Evolutionary conservation across 2,329 filamentous ascomycete genomes (phyloP), one percentile per base, ranked within the genome.

Genomic region (Aspergillus hortae): DNA sequence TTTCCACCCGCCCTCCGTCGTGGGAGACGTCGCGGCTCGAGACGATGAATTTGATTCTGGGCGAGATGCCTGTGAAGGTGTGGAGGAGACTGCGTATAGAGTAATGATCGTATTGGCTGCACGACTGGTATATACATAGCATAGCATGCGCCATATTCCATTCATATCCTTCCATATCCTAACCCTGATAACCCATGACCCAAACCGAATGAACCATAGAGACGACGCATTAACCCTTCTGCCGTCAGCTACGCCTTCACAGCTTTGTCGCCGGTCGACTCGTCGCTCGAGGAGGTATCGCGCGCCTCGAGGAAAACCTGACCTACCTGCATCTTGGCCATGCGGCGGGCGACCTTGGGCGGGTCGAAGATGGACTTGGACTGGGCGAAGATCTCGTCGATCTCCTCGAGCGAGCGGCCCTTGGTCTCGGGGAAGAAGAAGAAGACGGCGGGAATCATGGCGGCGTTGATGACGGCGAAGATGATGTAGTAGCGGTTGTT

Each of bases 401-500:
- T 69, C 49, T 73, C 71, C 53, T 74, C 71, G 10, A 30, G 56
- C 0, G 69, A 64, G 6, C 67, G 65, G 1, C 69, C 70, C 32
- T 70, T 69, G 11, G 70, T 73, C 56, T 74, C 71, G 0, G 71
- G 71, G 53, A 67, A 73, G 54, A 69, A 71, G 17, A 72, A 66
- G 51, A 70, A 74, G 6, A 75, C 61, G 1, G 51, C 50, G 1
- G 65, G 66, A n/a, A 66, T 59, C n/a, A 66, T 66, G 17, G 51
- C 50, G 10, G 66, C 63, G 48, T 73, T 75, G 48, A 76, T 63
- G 44, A 66, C 65, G 4, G 73, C 74, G 49, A 76, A 30, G 47
- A 77, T 68, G 46, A 77, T 70, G 46, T 76, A 77, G 33, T 71
- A 72, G 19, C 60, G 60, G 47, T 75, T 83, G 14, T 75, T 75